Evolutionary conservation across 768 basidiomycete genomes (phyloP), one percentile per base, ranked within the genome.

Genomic region (Imleria badia): DNA sequence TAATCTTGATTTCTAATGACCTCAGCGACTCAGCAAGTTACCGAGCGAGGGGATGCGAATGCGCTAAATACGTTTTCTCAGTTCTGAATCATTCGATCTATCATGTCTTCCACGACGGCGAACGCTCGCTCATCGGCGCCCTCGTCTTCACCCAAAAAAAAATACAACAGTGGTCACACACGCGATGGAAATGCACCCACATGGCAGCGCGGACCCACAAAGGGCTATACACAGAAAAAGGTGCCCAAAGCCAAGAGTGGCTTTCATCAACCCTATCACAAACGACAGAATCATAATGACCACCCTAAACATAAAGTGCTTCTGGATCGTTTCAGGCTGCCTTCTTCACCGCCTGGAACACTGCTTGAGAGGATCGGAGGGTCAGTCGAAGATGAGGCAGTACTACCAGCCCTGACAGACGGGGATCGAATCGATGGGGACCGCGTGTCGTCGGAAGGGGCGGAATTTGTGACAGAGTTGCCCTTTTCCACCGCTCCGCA

Each of bases 341-440:
- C 51, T 48, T 43, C 35, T 29, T 41, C 55, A 9, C 45, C 58
- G 4, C 22, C 61, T 30, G 53, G 52, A 20, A 42, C 56, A 38
- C 26, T 67, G 30, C 53, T 67, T 55, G 61, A 56, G 45, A 60
- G 66, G 52, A 63, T 67, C 20, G 63, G 61, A 29, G 49, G 46
- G 23, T 45, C 49, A 3, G 26, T 40, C 17, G 38, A 39, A 35
- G 60, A 51, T 31, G 49, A 52, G 34, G 57, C 4, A 42, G 5
- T 35, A n/a, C n/a, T n/a, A 10, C 35, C 30, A 26, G 42, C 14
- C 19, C 19, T 48, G 53, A 31, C 41, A 26, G 39, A 46, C 36
- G n/a, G 23, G 36, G 50, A 58, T 49, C 49, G 20, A 29, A 57
- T 62, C 51, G 54, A 58, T 44, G 47, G 23, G 23, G 54, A n/a